Evolutionary conservation across 164 flowering plant genomes (phyloP).

Genomic region (Dillenia suffruticosa): DNA sequence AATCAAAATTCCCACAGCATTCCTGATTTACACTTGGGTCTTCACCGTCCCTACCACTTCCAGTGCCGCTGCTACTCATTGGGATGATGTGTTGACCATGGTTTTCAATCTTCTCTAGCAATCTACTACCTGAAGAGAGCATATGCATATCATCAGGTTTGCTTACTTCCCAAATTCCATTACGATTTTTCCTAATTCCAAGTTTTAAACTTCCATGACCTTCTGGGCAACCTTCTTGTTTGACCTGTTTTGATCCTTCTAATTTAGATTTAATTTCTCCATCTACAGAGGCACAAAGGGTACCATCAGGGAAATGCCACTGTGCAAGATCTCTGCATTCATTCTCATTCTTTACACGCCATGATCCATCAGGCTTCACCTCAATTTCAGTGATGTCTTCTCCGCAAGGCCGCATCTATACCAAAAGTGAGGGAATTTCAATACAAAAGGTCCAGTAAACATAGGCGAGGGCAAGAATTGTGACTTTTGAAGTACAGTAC

Average conservation of each 20-base stretch:
- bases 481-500: conserved; percentile 24
- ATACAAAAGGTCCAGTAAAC: not conserved
- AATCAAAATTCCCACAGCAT: conserved; percentile 58
- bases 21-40: conserved; percentile 89
- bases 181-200: conserved; percentile 61
- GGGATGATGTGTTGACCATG: conserved; percentile 45
- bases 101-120: conserved; percentile 30
- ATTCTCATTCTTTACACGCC: conserved; percentile 82
- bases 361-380: conserved; percentile 92
- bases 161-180: conserved; percentile 83
- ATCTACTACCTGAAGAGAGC: conserved; percentile 38
- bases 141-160: conserved; percentile 56
- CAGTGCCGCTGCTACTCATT: conserved; percentile 86
- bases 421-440: not conserved
- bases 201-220: conserved; percentile 57
- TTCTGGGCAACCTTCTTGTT: conserved; percentile 69
- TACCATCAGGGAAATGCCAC: conserved; percentile 84
- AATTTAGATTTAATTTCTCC: conserved; percentile 33
- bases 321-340: conserved; percentile 59
- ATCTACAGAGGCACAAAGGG: conserved; percentile 37
- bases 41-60: conserved; percentile 81
- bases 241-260: conserved; percentile 45
- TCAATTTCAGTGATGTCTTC: conserved; percentile 93
- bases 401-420: conserved; percentile 70
- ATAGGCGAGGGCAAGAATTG: no score